Percentiles rank a stretch among this genome's conserved stretches.
Conservation (phyloP, 2,329 filamentous ascomycete genomes). For the Colletotrichum lupini region DNA sequence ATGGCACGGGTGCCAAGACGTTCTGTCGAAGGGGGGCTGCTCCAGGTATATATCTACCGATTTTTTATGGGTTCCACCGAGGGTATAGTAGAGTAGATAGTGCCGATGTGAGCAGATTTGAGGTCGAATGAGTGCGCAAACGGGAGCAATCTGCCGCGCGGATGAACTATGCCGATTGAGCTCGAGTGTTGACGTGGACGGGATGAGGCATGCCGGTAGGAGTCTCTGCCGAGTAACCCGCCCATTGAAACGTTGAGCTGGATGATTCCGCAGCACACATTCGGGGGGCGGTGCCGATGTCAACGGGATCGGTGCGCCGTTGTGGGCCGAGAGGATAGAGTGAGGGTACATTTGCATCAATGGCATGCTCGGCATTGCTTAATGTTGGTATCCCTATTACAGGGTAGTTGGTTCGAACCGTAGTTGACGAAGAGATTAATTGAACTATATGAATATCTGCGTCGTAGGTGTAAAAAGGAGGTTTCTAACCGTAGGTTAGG, state of each 20-base stretch:
- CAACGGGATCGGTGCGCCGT: not conserved
- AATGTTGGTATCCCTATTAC: no score
- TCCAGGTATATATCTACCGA: not conserved
- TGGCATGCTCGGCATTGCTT: not conserved
- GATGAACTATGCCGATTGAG: not conserved
- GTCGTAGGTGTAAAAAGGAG: no score
- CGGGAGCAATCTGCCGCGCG: not conserved
- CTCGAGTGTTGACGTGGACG: not conserved
- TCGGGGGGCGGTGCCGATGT: not conserved
- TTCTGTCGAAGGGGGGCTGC: not conserved
- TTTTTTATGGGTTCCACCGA: not conserved
- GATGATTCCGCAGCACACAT: not conserved
- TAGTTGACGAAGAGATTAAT: no score
- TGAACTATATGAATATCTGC: no score
- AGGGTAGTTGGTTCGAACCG: no score
- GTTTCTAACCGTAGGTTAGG: no score
- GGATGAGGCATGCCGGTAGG: not conserved
- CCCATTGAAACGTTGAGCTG: not conserved
- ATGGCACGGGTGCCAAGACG: not conserved
- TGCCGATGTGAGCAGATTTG: not conserved
- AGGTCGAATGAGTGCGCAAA: not conserved
- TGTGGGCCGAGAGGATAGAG: not conserved
- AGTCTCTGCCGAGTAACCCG: not conserved
- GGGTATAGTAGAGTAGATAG: not conserved
- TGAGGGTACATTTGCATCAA: not conserved